phyloP scores from a whole-genome alignment of 805 yeast genomes.

The Komagataella populi region DNA sequence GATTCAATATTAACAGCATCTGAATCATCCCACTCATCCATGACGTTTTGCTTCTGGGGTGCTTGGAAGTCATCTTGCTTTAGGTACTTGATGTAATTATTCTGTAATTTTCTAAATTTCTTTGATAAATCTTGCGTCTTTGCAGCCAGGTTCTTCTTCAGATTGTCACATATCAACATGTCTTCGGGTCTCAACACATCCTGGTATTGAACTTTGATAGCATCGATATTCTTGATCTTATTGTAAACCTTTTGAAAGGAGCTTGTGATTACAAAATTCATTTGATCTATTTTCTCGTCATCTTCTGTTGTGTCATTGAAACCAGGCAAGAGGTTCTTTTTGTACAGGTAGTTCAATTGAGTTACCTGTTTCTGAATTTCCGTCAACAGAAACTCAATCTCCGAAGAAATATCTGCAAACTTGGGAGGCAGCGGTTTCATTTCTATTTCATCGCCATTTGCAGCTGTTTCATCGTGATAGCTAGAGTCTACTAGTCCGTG shows the following conservation, averaged over 20 bases:
- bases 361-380: constrained; percentile 41
- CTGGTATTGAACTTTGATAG: constrained; percentile 20
- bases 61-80: constrained; percentile 61
- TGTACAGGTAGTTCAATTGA: constrained; percentile 56
- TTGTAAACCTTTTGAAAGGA: constrained; percentile 69
- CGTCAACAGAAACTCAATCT: constrained; percentile 49
- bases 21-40: constrained; percentile 16
- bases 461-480: constrained; percentile 11
- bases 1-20: constrained; percentile 28
- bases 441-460: constrained; percentile 28
- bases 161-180: constrained; percentile 56
- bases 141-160: constrained; percentile 74
- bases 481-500: constrained; percentile 15
- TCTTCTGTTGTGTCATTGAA: constrained; percentile 68
- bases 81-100: constrained; percentile 73
- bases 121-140: constrained; percentile 71
- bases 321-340: constrained; percentile 76
- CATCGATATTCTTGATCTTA: constrained; percentile 53
- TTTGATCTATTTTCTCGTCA: constrained; percentile 65
- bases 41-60: background rate
- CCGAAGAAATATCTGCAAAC: constrained; percentile 59
- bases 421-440: constrained; percentile 63
- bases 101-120: constrained; percentile 74
- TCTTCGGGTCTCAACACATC: constrained; percentile 27
- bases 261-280: constrained; percentile 64